Evolutionary conservation across 2,329 filamentous ascomycete genomes (phyloP), one percentile per base, ranked within the genome.

Genomic region (Fusarium ambrosium): DNA sequence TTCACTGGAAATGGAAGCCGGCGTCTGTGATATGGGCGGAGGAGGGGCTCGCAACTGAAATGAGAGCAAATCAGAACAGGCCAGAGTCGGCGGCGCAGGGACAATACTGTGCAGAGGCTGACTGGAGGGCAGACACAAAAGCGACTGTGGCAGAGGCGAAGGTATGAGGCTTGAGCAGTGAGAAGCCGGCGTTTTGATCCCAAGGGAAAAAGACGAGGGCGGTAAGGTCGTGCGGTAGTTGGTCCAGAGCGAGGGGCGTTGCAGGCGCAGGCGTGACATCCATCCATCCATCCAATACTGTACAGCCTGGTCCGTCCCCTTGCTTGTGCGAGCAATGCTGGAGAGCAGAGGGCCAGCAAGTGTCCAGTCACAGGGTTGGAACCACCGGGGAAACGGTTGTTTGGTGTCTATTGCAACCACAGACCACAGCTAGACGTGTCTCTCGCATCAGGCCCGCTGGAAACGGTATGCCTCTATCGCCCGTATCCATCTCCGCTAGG

Each of bases 221-320:
- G 73, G 73, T 68, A 76, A 76, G 66, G 51, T 73, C 63, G 63
- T 73, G 70, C 58, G 58, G 67, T 75, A 74, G 71, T 73, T 77
- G 74, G 74, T 71, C 67, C 72, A 69, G 66, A 68, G 56, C 59
- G 75, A 73, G 68, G 63, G 68, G 66, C 55, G 64, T 69, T 67
- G 67, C 58, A 75, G 74, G 75, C 71, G 69, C 72, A 73, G 66
- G 68, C 60, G 74, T 74, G 74, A 77, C 74, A 76, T 77, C 68
- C 75, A 74, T 59, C 69, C 59, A 53, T 32, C 48, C 48, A 53
- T 51, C 48, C 48, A 53, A 53, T 53, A 53, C 48, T 53, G 48
- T 53, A 53, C 48, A 53, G 48, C 67, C 66, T 62, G 43, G 62
- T 74, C 62, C 24, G 60, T 60, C 56, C 22, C 59, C 65, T 73